Evolutionary conservation across 1,284 basidiomycete species (phyloP).

Genomic region (Cystobasidiaceae sp.): DNA sequence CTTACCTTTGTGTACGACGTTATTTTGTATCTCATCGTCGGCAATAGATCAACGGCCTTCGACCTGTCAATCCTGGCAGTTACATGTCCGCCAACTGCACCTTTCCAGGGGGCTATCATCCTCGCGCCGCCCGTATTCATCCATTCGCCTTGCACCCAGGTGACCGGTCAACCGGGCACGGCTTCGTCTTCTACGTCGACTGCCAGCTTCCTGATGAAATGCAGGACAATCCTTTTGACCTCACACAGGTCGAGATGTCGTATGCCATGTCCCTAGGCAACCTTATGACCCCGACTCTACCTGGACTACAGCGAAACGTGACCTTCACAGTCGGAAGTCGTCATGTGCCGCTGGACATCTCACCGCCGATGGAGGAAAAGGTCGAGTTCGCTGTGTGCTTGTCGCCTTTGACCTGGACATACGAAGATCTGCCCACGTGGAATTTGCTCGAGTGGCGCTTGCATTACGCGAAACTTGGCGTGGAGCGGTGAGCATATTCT

Average conservation of each 20-base stretch:
- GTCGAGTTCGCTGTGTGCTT: slow-evolving; percentile 14
- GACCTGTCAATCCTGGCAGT: slow-evolving; percentile 17
- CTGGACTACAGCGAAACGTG: background rate
- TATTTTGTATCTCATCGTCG: too few relatives aligned
- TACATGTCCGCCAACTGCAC: slow-evolving; percentile 1
- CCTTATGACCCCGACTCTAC: background rate
- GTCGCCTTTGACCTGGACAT: background rate
- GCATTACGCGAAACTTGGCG: slow-evolving; percentile 8
- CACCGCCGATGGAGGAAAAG: slow-evolving; percentile 18
- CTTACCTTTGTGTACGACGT: too few relatives aligned
- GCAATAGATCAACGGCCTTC: slow-evolving; percentile 12
- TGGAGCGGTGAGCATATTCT: background rate
- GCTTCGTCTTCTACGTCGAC: slow-evolving; percentile 21
- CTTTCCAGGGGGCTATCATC: background rate
- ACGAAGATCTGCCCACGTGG: slow-evolving; percentile 2
- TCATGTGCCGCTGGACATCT: background rate
- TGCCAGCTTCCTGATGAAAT: background rate
- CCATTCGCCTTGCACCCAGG: slow-evolving; percentile 5
- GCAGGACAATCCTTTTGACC: background rate
- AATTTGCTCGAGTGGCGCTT: slow-evolving; percentile 9
- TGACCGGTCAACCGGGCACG: slow-evolving; percentile 12
- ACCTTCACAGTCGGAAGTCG: background rate
- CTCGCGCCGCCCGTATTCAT: background rate
- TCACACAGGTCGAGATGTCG: background rate
- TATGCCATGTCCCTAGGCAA: background rate